Evolutionary conservation across 129 eudicot species (phyloP).

Genomic region (Ambrosia trifida): DNA sequence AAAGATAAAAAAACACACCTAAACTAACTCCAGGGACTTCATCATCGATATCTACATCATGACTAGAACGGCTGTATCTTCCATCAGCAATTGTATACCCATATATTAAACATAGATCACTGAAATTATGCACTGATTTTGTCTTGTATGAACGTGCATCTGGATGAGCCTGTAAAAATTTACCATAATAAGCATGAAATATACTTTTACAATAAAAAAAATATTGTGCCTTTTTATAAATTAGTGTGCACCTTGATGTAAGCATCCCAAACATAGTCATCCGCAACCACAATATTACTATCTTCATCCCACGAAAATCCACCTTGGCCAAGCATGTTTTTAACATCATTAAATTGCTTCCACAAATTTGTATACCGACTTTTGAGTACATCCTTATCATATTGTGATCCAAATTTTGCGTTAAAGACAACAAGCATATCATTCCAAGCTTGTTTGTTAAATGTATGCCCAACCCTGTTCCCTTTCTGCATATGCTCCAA

Average conservation of each 20-base stretch:
- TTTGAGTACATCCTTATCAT: slow-evolving; percentile 63
- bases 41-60: slow-evolving; percentile 56
- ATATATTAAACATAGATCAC: slow-evolving; percentile 56
- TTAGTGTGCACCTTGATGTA: slow-evolving; percentile 47
- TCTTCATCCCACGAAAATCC: slow-evolving; percentile 63
- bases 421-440: slow-evolving; percentile 58
- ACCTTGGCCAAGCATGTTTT: slow-evolving; percentile 48
- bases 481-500: slow-evolving; percentile 67
- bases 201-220: not conserved
- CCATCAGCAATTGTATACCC: slow-evolving; percentile 67
- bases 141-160: slow-evolving; percentile 57
- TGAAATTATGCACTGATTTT: slow-evolving; percentile 46
- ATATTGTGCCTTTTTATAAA: not conserved
- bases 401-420: slow-evolving; percentile 54
- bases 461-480: slow-evolving; percentile 60
- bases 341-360: slow-evolving; percentile 55
- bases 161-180: slow-evolving; percentile 45
- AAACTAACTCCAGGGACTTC: slow-evolving; percentile 43
- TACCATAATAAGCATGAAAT: slow-evolving; percentile 2
- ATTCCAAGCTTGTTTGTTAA: slow-evolving; percentile 69
- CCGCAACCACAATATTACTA: slow-evolving; percentile 55
- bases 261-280: slow-evolving; percentile 55
- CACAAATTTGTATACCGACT: slow-evolving; percentile 60
- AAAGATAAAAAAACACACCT: slow-evolving; percentile 32
- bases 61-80: slow-evolving; percentile 64